phyloP scores from a whole-genome alignment of 495 filamentous ascomycete species.

The Penicillium verhagenii region DNA sequence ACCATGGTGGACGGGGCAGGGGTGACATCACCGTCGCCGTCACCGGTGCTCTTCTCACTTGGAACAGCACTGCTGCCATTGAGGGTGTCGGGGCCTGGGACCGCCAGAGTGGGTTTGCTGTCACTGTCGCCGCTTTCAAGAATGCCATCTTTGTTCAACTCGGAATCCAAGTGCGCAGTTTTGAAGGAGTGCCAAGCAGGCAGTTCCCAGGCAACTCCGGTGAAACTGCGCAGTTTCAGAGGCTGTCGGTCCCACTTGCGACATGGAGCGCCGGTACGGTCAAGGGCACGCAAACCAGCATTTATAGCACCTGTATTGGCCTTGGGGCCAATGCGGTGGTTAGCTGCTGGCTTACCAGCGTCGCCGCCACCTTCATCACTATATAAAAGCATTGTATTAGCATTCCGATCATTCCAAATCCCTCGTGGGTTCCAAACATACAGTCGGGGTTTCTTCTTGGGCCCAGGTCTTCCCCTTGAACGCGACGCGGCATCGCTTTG shows the following conservation, averaged over 20 bases:
- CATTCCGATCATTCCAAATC: not conserved
- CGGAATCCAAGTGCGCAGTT: slow-evolving; percentile 33
- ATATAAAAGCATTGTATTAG: slow-evolving; percentile 31
- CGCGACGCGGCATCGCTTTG: slow-evolving; percentile 61
- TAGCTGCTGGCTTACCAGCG: slow-evolving; percentile 38
- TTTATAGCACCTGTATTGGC: slow-evolving; percentile 98
- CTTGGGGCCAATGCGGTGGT: slow-evolving; percentile 90
- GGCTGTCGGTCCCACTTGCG: slow-evolving; percentile 85
- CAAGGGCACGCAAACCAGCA: slow-evolving; percentile 88
- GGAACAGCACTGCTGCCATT: slow-evolving; percentile 42
- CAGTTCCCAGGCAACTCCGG: slow-evolving; percentile 81
- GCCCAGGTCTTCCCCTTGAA: slow-evolving; percentile 80
- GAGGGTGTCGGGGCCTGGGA: slow-evolving; percentile 54
- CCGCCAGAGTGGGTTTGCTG: slow-evolving; percentile 73
- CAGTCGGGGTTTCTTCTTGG: slow-evolving; percentile 93
- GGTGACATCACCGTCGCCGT: slow-evolving; percentile 50
- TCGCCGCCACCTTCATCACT: slow-evolving; percentile 65
- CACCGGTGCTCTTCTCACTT: slow-evolving; percentile 71
- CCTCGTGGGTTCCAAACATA: slow-evolving; percentile 39
- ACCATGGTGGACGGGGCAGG: slow-evolving; percentile 41
- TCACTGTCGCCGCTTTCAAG: slow-evolving; percentile 63
- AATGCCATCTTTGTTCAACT: slow-evolving; percentile 39
- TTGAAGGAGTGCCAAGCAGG: slow-evolving; percentile 79
- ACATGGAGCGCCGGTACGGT: slow-evolving; percentile 85
- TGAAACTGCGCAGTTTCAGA: slow-evolving; percentile 88